These are phyloP conservation scores for Ceratobasidium sp. DNA, from an alignment of 1,284 basidiomycete genomes.

Conservation along the genomic window DNA sequence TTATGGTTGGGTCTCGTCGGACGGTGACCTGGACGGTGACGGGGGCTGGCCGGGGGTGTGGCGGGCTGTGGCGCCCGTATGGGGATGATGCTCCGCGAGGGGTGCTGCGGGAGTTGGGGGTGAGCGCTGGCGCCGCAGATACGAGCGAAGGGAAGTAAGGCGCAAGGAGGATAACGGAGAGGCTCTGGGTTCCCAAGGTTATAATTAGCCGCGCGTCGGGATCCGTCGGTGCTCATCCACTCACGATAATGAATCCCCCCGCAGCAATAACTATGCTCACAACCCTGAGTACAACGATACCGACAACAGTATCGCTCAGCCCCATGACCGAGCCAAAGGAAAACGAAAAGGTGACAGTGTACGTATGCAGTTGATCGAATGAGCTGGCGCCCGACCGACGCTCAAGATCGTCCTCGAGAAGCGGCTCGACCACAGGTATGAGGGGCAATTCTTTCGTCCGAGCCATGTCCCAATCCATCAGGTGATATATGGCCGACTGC, in stretches of 20 bases:
- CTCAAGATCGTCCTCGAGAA: slow-evolving; percentile 22
- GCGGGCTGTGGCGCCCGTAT: background rate
- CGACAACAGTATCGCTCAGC: slow-evolving; percentile 29
- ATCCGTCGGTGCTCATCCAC: background rate
- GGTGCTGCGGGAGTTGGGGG: background rate
- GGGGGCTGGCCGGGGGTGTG: background rate
- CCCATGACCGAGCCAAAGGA: slow-evolving; percentile 30
- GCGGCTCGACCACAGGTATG: slow-evolving; percentile 10
- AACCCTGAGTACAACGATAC: slow-evolving; percentile 14
- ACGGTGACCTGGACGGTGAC: slow-evolving; percentile 20
- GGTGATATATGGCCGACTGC: slow-evolving; percentile 20
- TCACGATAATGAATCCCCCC: slow-evolving; percentile 36
- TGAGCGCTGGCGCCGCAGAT: slow-evolving; percentile 7
- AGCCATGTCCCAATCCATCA: slow-evolving; percentile 22
- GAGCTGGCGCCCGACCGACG: background rate
- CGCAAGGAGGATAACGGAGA: slow-evolving; percentile 41
- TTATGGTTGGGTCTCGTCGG: slow-evolving; percentile 35
- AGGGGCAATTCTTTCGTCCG: slow-evolving; percentile 31
- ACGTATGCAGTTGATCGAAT: slow-evolving; percentile 12
- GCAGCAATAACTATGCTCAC: slow-evolving; percentile 21
- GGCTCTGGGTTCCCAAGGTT: slow-evolving; percentile 29
- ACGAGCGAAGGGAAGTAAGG: slow-evolving; percentile 37
- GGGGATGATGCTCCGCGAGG: slow-evolving; percentile 10
- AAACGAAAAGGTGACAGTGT: slow-evolving; percentile 37
- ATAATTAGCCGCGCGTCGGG: slow-evolving; percentile 26